These are phyloP conservation scores for Mycena rebaudengoi DNA, from an alignment of 768 basidiomycete genomes.

Conservation along the genomic window DNA sequence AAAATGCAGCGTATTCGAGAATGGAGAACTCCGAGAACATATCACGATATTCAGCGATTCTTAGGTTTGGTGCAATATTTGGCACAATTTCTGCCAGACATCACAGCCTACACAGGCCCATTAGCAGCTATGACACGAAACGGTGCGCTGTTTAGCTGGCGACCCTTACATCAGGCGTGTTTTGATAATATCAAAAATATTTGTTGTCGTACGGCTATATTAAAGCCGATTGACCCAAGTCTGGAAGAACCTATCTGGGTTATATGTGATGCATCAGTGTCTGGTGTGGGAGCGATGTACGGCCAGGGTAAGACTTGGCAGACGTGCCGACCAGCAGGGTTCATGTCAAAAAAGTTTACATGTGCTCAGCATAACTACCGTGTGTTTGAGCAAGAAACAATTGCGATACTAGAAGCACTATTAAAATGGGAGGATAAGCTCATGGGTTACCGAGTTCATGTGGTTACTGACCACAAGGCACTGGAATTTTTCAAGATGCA, in stretches of 20 bases:
- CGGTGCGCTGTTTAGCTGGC: constrained; percentile 37
- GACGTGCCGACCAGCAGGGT: constrained; percentile 33
- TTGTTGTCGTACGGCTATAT: constrained; percentile 30
- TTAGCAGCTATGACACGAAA: constrained; percentile 38
- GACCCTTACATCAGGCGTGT: constrained; percentile 30
- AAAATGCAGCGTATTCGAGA: constrained; percentile 37
- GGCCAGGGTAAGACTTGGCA: constrained; percentile 38
- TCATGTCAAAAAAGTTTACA: constrained; percentile 39
- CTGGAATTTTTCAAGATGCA: constrained; percentile 39
- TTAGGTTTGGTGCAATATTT: constrained; percentile 43
- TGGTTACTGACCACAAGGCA: constrained; percentile 32
- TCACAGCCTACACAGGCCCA: constrained; percentile 41
- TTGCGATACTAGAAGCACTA: constrained; percentile 34
- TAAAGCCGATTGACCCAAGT: constrained; percentile 31
- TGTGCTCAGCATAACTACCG: constrained; percentile 38
- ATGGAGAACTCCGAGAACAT: constrained; percentile 36
- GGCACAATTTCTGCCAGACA: constrained; percentile 44
- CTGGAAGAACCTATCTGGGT: constrained; percentile 36
- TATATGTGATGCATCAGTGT: constrained; percentile 35
- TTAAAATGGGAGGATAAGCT: constrained; percentile 44
- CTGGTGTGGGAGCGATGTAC: constrained; percentile 36
- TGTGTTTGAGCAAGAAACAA: constrained; percentile 33
- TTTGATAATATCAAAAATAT: constrained; percentile 33
- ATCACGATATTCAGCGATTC: constrained; percentile 41
- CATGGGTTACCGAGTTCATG: constrained; percentile 32